phyloP scores from a whole-genome alignment of 73 alveolate species.

The Stentor roeselii region DNA sequence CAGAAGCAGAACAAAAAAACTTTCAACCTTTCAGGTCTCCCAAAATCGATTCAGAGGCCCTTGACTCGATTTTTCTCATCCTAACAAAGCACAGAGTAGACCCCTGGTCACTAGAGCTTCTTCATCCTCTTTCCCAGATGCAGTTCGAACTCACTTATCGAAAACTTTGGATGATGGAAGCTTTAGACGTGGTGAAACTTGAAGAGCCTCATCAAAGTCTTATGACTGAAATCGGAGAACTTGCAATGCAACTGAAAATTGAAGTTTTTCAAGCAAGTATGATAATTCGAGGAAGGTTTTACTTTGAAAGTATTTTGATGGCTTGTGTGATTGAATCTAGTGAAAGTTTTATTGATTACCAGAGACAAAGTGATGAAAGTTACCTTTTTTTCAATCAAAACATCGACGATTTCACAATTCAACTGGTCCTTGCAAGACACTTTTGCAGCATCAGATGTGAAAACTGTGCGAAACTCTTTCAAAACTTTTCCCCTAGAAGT shows the following conservation, averaged over 20 bases:
- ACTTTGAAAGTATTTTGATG: not conserved
- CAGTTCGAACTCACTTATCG: not conserved
- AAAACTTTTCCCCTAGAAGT: not conserved
- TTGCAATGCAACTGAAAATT: not conserved
- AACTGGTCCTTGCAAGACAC: not conserved
- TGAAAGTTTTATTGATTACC: not conserved
- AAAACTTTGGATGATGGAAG: too few relatives aligned
- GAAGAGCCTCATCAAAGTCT: not conserved
- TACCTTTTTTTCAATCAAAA: too few relatives aligned
- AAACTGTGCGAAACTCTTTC: not conserved
- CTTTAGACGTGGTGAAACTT: too few relatives aligned
- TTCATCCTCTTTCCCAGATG: not conserved
- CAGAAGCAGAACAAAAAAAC: not conserved
- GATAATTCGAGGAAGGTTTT: not conserved
- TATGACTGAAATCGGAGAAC: not conserved
- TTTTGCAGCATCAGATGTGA: not conserved
- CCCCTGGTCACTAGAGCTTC: not conserved
- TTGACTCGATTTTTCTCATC: not conserved
- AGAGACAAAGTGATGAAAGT: too few relatives aligned
- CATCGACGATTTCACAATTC: not conserved
- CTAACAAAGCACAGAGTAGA: not conserved
- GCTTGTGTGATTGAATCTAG: not conserved
- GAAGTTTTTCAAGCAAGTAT: not conserved
- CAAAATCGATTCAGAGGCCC: not conserved
- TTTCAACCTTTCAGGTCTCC: not conserved